These are phyloP conservation scores for Stemphylium lycopersici DNA, from an alignment of 2,329 filamentous ascomycete species.

Conservation along the genomic window DNA sequence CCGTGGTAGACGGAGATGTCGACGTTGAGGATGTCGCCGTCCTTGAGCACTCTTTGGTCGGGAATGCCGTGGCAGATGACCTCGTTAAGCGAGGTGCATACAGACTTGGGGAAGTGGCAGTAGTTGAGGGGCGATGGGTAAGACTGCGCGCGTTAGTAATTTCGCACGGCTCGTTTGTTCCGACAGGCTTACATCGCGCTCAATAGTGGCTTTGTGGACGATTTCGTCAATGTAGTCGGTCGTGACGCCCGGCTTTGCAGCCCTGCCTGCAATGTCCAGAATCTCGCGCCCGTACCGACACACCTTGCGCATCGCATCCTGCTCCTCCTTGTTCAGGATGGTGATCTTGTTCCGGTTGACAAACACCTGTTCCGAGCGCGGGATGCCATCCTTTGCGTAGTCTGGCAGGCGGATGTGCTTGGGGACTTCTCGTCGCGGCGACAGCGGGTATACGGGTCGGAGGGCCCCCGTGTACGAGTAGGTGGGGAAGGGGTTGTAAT, in stretches of 20 bases:
- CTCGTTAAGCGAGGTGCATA: slow-evolving; percentile 95
- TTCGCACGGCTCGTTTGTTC: neutral
- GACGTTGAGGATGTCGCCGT: slow-evolving; percentile 97
- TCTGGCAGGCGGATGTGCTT: slow-evolving; percentile 83
- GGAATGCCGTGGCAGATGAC: slow-evolving; percentile 99
- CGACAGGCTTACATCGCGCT: slow-evolving; percentile 74
- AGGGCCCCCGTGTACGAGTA: slow-evolving; percentile 82
- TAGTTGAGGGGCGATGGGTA: slow-evolving; percentile 97
- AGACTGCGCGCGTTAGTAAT: slow-evolving; percentile 62
- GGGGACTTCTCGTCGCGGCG: slow-evolving; percentile 63
- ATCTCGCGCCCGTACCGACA: slow-evolving; percentile 88
- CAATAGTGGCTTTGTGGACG: slow-evolving; percentile 92
- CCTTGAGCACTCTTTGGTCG: slow-evolving; percentile 82
- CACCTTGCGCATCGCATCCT: slow-evolving; percentile 91
- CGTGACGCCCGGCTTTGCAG: slow-evolving; percentile 85
- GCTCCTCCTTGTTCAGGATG: slow-evolving; percentile 77
- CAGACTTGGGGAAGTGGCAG: slow-evolving; percentile 94
- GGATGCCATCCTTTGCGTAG: slow-evolving; percentile 84
- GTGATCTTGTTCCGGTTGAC: slow-evolving; percentile 80
- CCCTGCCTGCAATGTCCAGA: slow-evolving; percentile 86
- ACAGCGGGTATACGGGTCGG: slow-evolving; percentile 75
- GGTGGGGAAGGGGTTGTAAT: slow-evolving; percentile 89
- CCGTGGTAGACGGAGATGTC: slow-evolving; percentile 94
- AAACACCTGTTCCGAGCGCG: slow-evolving; percentile 67
- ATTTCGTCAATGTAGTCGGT: slow-evolving; percentile 95